Base-by-base conservation (phyloP, 805 yeast genomes). In the Myxozyma neglecta region DNA sequence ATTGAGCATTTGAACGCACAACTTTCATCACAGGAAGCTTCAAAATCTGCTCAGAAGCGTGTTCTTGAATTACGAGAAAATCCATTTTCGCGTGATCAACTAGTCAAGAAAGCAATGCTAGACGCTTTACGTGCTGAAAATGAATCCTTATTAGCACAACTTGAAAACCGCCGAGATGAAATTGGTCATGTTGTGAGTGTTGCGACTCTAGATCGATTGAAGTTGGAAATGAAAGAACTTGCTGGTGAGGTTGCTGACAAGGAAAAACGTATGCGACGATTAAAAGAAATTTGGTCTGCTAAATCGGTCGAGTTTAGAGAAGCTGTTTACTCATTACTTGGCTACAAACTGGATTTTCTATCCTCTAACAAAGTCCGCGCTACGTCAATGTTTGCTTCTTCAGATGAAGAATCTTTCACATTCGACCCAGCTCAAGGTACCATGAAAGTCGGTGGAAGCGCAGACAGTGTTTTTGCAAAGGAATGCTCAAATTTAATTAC, bases 291-390 rank as follows among this genome's bases (percentile, higher is more conserved):
- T 35, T 64, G 64, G 58, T 74, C 83, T 16, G 80, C 81, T 54
- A 88, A 88, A 71, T 85, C 93, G n/a, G 74, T 80, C 37, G 92
- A 89, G 69, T 86, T 89, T 55, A 76, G 90, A 42, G 84, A 85
- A 37, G 82, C 87, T 1, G 84, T 90, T 0, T 83, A 85, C 57
- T 78, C 85, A 4, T 79, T 87, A 35, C 79, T 91, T 55, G 97
- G 97, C 0, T 90, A 83, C 72, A 81, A 82, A 51, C 75, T 90
- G 29, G 96, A 89, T 70, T 86, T 89, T 65, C 73, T 85, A 71
- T 77, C 80, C 66, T 76, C 84, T 76, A 73, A 81, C 71, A 76
- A 83, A 77, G 77, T 87, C 69, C 77, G 87, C 74, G 75, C 85
- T 69, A 74, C 79, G 68, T 73, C 86, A 70, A 76, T 81, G 74